Base-by-base conservation (phyloP, 2,329 filamentous ascomycete species). In the Esteya vermicola region DNA sequence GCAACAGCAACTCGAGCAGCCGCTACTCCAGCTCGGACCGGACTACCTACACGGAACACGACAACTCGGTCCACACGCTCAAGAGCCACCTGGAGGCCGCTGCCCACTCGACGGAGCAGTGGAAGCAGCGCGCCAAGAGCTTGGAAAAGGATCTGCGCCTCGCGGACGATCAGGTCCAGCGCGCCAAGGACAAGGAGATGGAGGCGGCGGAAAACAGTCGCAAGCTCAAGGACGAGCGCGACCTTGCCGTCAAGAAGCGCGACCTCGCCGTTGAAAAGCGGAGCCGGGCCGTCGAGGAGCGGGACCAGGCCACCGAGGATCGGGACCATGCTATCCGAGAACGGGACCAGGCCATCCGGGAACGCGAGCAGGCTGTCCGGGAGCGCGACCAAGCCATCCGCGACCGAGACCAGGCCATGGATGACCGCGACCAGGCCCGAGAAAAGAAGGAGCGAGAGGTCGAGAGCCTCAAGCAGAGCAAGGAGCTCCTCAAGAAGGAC, bases 361-460 rank as follows among this genome's bases (percentile, higher is more conserved):
- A 51, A 40, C 47, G 55, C 43, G 47, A 47, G 28, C 38, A 48
- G 33, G 48, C 54, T 39, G 48, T 48, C 23, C 39, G 45, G 9
- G 31, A 40, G 6, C 40, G 47, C 10, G 38, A 37, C 38, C 14
- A 31, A 4, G 26, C 12, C 5, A 28, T 13, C 26, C 26, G n/a
- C 6, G 18, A 31, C 14, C 12, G n/a, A 16, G 28, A 7, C 8
- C 47, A 48, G 22, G 43, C 43, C 12, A 37, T 45, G 27, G 44
- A 45, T 12, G 41, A 43, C 20, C 40, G 43, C 14, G 13, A 30
- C 6, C 12, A 8, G 14, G 8, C 13, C 8, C 6, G 14, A 6
- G 27, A 30, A 6, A n/a, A 30, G 14, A 30, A 31, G n/a, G 14
- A 31, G 28, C 28, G n/a, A 3, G 28, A 31, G 12, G 28, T 16